Conservation (phyloP, 2,329 filamentous ascomycete species). For the Thielaviopsis euricoi region DNA sequence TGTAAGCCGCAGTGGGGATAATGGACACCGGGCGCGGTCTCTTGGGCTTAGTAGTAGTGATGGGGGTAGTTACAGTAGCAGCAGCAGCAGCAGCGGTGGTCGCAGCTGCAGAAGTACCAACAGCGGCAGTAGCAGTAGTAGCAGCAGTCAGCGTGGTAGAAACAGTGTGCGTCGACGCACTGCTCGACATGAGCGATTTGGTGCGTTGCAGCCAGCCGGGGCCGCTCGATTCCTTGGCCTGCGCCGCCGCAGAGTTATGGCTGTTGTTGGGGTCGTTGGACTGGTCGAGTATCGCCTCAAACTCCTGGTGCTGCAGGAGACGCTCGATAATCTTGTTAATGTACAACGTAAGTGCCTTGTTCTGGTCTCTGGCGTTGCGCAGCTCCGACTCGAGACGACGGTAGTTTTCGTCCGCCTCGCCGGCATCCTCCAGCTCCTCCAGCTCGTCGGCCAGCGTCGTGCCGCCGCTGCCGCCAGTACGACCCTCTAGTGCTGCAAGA, state of each 20-base stretch:
- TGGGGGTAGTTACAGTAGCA: slow-evolving; percentile 12
- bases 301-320: slow-evolving; percentile 83
- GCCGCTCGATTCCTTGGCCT: slow-evolving; percentile 21
- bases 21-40: slow-evolving; percentile 38
- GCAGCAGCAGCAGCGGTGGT: slow-evolving; percentile 10
- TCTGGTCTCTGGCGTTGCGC: slow-evolving; percentile 72
- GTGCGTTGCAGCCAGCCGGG: slow-evolving; percentile 42
- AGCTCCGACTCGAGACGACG: slow-evolving; percentile 64
- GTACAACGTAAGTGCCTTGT: slow-evolving; percentile 92
- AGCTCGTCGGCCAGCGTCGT: slow-evolving; percentile 78
- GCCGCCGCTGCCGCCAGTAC: slow-evolving; percentile 22
- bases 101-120: slow-evolving; percentile 12
- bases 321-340: slow-evolving; percentile 99
- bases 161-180: slow-evolving; percentile 29
- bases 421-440: slow-evolving; percentile 56
- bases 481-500: slow-evolving; percentile 46
- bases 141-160: slow-evolving; percentile 24
- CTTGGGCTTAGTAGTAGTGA: slow-evolving; percentile 23
- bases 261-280: slow-evolving; percentile 51
- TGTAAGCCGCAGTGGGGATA: slow-evolving; percentile 31
- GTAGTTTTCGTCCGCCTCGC: slow-evolving; percentile 43
- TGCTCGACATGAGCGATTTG: slow-evolving; percentile 25
- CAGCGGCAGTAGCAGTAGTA: slow-evolving; percentile 5
- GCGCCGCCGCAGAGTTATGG: slow-evolving; percentile 71
- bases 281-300: slow-evolving; percentile 82